Evolutionary conservation across 306 rosid species (phyloP), one percentile per base, ranked within the genome.

Genomic region (Lupinus albus): DNA sequence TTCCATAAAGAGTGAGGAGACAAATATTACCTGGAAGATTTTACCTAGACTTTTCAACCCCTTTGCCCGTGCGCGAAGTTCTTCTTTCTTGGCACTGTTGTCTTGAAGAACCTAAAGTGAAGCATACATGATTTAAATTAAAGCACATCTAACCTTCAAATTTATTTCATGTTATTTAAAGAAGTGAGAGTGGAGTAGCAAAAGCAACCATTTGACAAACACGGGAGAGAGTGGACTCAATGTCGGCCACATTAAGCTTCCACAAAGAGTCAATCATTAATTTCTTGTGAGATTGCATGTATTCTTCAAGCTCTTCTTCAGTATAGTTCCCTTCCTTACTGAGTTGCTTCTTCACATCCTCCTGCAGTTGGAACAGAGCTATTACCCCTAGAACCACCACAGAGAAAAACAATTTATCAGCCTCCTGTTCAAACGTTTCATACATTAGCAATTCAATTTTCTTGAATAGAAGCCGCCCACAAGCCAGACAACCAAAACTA

Each of bases 211-310:
- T 88, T 78, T 88, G 98, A 79, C 98, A 93, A 73, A 93, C 98
- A 5, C 90, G 97, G 52, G 98, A 93, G 68, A 93, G 90, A 36
- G 98, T 93, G 69, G 94, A 91, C 89, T 93, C 98, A 72, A 93
- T 93, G 75, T 93, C 98, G 11, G 98, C 96, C 39, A 93, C 98
- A 50, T 93, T 93, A 73, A 93, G 95, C 84, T 93, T 93, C 98
- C 98, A 93, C 72, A 93, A 82, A 65, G 98, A 93, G 84, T 93
- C 97, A 36, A 80, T 86, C 98, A 93, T 93, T 84, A 89, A 21
- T 59, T 88, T 88, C 82, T 93, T 93, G 79, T 93, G 88, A 52
- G 94, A 71, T 68, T 84, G 91, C 89, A 93, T 77, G 79, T 88
- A 93, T 60, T 72, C 89, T 82, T 93, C 97, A 45, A 93, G 96